Evolutionary conservation across 805 yeast species (phyloP).

Genomic region (Candida michaelii): DNA sequence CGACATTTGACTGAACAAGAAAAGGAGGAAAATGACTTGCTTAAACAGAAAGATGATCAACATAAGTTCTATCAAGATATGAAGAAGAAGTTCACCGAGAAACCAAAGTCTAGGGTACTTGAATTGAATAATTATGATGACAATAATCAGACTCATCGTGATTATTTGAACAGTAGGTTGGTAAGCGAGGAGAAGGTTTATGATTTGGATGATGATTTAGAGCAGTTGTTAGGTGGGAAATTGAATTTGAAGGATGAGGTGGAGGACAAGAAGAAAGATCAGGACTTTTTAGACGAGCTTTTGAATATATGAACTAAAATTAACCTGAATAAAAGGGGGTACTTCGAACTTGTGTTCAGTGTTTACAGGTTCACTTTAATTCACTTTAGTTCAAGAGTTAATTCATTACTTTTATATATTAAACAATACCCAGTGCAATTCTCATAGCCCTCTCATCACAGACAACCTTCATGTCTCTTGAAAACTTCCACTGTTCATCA

Average conservation of each 20-base stretch:
- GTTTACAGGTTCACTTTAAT: too few relatives aligned
- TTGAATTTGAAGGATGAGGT: neutral
- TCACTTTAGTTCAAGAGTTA: too few relatives aligned
- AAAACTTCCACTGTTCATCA: constrained; percentile 10
- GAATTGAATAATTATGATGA: constrained; percentile 35
- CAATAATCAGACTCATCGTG: constrained; percentile 24
- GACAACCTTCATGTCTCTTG: neutral
- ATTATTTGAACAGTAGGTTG: constrained; percentile 24
- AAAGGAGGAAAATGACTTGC: constrained; percentile 21
- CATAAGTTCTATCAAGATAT: constrained; percentile 28
- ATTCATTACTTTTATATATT: too few relatives aligned
- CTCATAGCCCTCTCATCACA: neutral
- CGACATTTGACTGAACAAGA: constrained; percentile 29
- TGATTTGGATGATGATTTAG: constrained; percentile 21
- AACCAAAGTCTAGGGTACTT: constrained; percentile 21
- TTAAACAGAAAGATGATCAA: constrained; percentile 26
- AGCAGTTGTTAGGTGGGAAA: constrained; percentile 17
- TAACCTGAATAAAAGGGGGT: too few relatives aligned
- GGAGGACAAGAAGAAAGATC: constrained; percentile 3
- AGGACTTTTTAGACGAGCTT: constrained; percentile 12
- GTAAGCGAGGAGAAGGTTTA: neutral
- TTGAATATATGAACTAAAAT: neutral
- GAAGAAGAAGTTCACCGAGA: constrained; percentile 25
- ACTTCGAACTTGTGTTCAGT: too few relatives aligned
- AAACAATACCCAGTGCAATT: too few relatives aligned